Evolutionary conservation across 805 yeast species (phyloP), one percentile per base, ranked within the genome.

Genomic region (Candida quercuum): DNA sequence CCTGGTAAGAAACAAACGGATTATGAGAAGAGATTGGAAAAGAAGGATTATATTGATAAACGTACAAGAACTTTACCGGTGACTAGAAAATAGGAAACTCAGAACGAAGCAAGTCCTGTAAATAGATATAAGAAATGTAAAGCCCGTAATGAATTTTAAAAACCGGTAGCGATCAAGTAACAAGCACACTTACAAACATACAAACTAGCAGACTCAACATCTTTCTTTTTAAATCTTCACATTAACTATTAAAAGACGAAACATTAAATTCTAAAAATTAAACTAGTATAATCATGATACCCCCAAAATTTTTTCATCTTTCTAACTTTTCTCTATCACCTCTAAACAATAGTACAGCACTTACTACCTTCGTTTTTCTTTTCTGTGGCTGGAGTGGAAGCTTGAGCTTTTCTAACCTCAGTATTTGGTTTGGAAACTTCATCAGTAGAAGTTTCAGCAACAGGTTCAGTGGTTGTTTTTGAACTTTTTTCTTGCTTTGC

Each of bases 1-100:
- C 94, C 95, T 3, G 88, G 88, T 21, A 83, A 78, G 61, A 67
- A 67, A 37, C 69, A 72, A 42, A 60, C 72, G 15, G 66, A 63
- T 33, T 61, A 68, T 48, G 57, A 54, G 38, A 69, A 67, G 50
- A 65, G 66, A 47, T 62, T 70, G 52, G 67, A 71, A 44, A 71
- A 69, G 55, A 73, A 70, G 40, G 79, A 76, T 32, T 80, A 78
- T 57, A 59, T 80, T 37, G 67, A 69, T 30, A 65, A 68, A 40
- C 72, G 81, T 41, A 74, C 74, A 40, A 69, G 71, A 52, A 66
- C 82, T 3, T 58, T 79, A 33, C 81, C 81, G 14, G 74, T 70
- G 69, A 70, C 43, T 43, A 56, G 46, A 59, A 59, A 44, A 20
- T 42, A 39, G 46, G 37, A 24, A 33, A 45, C 17, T 15, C 13